Evolutionary conservation across 2,329 filamentous ascomycete genomes (phyloP).

Genomic region (Verticillium tricorpus): DNA sequence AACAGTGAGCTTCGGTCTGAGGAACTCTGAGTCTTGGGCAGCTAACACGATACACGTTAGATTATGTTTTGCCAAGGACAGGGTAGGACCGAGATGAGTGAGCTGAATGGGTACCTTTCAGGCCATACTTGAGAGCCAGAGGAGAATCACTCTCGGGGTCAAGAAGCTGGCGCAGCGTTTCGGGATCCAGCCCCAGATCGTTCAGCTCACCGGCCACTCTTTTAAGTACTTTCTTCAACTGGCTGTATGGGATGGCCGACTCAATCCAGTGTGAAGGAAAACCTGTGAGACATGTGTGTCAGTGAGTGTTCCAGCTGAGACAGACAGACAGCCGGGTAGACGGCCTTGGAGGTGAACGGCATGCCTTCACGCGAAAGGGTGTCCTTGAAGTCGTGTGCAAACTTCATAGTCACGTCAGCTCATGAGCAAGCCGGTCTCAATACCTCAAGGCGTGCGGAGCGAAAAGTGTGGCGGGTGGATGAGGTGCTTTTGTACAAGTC

Average conservation of each 20-base stretch:
- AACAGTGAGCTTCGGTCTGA: conserved; percentile 67
- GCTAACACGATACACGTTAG: conserved; percentile 16
- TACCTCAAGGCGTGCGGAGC: conserved; percentile 2
- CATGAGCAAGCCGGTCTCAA: not conserved
- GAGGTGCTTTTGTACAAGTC: not conserved
- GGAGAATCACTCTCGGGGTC: conserved; percentile 42
- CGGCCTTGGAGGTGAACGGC: conserved; percentile 2
- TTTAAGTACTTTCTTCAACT: conserved; percentile 87
- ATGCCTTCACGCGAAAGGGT: conserved; percentile 58
- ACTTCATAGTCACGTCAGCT: conserved; percentile 62
- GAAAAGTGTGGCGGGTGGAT: not conserved
- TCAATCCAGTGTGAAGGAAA: conserved; percentile 71
- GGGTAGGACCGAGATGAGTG: not conserved
- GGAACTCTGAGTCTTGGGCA: conserved; percentile 34
- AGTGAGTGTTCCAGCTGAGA: not conserved
- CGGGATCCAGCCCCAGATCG: conserved; percentile 65
- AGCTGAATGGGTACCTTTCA: conserved; percentile 37
- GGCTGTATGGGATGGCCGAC: conserved; percentile 75
- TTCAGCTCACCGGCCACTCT: conserved; percentile 69
- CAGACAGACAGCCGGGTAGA: not conserved
- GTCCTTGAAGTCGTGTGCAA: conserved; percentile 72
- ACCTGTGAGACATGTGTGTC: conserved; percentile 29
- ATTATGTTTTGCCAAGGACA: not conserved
- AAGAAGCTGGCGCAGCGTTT: conserved; percentile 64
- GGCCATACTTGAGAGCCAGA: conserved; percentile 48